Base-by-base conservation (phyloP, 176 grass and related monocot species). In the Raddia distichophylla region DNA sequence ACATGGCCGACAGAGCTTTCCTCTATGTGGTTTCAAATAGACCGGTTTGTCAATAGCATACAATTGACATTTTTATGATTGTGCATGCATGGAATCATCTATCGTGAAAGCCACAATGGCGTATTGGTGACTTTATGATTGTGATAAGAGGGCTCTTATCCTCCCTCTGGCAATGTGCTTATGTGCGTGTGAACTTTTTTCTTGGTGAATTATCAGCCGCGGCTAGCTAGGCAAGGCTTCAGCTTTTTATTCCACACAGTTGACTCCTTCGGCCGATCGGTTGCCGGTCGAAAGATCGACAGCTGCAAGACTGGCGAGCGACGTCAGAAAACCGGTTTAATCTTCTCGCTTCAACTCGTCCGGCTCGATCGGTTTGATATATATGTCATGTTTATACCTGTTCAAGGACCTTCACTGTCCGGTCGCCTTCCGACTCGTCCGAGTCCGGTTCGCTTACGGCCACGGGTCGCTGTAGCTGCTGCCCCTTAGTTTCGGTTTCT, bases 351-450 rank as follows among this genome's bases (percentile, higher is more conserved):
- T 82, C 55, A 46, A 77, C 48, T 87, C 42, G 34, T 19, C 20
- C 59, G 45, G 53, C 35, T 10, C 64, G 53, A 18, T 4, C 64
- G 15, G 35, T 66, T 67, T 67, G 22, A 60, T 67, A 40, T 17
- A 60, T 67, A 40, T 17, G 27, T 5, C 11, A 56, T 12, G 9
- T 17, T 17, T 15, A 27, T 42, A 72, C 80, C 22, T 79, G 80
- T 57, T 79, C 71, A 32, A 77, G 17, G 54, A 22, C 35, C 50
- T 91, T 86, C 57, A 35, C 49, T 40, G 9, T 64, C 45, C 74
- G 17, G 60, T n/a, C 16, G n/a, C 3, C 76, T 62, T 12, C 40
- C 12, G 60, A 18, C 67, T 76, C 64, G 51, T 80, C 62, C 47
- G 47, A 15, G 12, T 37, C 73, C 18, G 22, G 40, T 8, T n/a